Evolutionary conservation across 2,329 filamentous ascomycete genomes (phyloP).

Genomic region (Polytolypa hystricis): DNA sequence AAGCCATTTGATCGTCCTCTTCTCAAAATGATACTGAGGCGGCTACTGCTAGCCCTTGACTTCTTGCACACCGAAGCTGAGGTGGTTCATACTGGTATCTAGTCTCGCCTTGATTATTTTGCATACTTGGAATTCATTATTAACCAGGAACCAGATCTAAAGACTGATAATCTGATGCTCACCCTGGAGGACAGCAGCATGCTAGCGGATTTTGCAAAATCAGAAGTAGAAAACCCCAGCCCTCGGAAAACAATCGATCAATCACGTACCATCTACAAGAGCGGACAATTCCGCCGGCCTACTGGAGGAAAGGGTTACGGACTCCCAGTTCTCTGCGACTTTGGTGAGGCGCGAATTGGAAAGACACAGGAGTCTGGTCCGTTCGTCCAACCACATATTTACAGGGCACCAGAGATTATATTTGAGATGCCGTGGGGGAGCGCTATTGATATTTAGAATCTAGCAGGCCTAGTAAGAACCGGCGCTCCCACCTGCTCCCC

Average conservation of each 20-base stretch:
- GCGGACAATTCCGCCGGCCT: constrained; percentile 1
- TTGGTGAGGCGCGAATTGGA: constrained; percentile 25
- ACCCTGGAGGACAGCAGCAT: constrained; percentile 4
- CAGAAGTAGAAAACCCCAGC: constrained; percentile 5
- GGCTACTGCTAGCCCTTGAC: constrained; percentile 6
- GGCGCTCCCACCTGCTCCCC: too few relatives aligned
- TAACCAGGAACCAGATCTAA: constrained; percentile 2
- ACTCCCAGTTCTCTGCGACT: constrained; percentile 24
- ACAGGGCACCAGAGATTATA: constrained; percentile 22
- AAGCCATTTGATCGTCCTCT: constrained; percentile 15
- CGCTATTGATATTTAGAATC: constrained; percentile 22
- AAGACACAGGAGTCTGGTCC: constrained; percentile 26
- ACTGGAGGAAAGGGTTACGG: constrained; percentile 13
- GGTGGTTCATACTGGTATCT: constrained; percentile 8
- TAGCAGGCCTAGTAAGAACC: constrained; percentile 16
- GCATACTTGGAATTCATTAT: background rate
- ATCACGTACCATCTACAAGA: constrained; percentile 3
- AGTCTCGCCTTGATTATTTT: background rate
- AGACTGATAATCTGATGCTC: constrained; percentile 5
- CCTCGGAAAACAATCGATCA: constrained; percentile 5
- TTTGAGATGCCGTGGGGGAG: constrained; percentile 17
- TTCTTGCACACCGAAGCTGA: constrained; percentile 7
- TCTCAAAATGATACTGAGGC: constrained; percentile 5
- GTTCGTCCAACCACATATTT: constrained; percentile 30
- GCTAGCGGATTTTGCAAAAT: constrained; percentile 2